Base-by-base conservation (phyloP, 176 grass and related monocot genomes). In the Carex pumila region DNA sequence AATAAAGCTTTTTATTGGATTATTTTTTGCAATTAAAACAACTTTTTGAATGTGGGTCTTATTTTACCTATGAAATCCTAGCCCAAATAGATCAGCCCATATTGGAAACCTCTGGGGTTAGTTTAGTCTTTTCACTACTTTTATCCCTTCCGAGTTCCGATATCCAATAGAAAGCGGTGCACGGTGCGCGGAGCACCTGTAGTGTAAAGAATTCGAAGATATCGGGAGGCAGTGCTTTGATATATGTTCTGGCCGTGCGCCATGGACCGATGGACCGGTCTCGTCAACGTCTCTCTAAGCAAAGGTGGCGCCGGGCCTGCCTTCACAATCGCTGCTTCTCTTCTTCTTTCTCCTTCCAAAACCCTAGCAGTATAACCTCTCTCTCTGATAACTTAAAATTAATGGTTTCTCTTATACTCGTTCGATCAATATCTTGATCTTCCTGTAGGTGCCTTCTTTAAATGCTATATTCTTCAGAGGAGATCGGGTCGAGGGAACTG, bases 401-500 rank as follows among this genome's bases (percentile, higher is more conserved):
- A 25, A 54, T 22, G 21, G 37, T 83, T 61, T 76, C 32, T 88
- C 15, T 65, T 65, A 6, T 65, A 4, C 30, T 84, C 18, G 9
- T 14, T 36, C 53, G 25, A 30, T 80, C 63, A 18, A 57, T 79
- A 7, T 88, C 31, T 84, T 61, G 10, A 53, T 70, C 19, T 65
- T n/a, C 36, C 47, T 12, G 11, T 79, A 98, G 95, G 77, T 90
- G 61, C 95, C 95, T 31, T 85, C 81, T 37, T 54, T 77, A 49
- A 98, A 98, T 56, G 92, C 84, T n/a, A 89, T 94, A 37, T 92
- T 98, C 36, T 98, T 94, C 85, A 91, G 85, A 22, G 95, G 95
- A 36, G 95, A 98, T 85, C 91, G 85, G 56, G 86, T 93, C 29
- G 66, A 80, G 19, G 79, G 89, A 61, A 91, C 91, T 9, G 88